These are phyloP conservation scores for Entomortierella beljakovae DNA, from an alignment of 192 early-diverging fungal species.

Conservation along the genomic window DNA sequence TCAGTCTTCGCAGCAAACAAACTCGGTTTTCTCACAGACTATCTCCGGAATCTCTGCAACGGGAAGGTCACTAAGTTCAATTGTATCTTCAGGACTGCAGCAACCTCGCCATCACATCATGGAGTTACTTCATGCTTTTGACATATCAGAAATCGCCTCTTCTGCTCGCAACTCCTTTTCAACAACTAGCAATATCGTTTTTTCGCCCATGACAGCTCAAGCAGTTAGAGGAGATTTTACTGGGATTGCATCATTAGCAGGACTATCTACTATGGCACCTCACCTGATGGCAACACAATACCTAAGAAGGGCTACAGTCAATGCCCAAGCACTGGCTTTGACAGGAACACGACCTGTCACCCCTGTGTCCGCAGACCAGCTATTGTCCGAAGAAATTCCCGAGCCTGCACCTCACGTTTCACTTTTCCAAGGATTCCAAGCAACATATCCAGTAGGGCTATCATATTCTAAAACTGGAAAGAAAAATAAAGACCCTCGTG, in stretches of 20 bases:
- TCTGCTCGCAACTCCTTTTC: conserved; percentile 40
- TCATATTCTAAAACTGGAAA: conserved; percentile 34
- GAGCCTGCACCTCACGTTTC: conserved; percentile 64
- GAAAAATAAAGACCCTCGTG: conserved; percentile 37
- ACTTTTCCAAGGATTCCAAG: conserved; percentile 66
- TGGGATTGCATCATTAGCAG: conserved; percentile 53
- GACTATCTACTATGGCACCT: conserved; percentile 57
- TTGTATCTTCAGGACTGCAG: conserved; percentile 48
- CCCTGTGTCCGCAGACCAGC: conserved; percentile 36
- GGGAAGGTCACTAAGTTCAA: conserved; percentile 29
- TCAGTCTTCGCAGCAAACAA: conserved; percentile 7
- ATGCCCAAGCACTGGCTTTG: conserved; percentile 28
- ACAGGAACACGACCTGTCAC: conserved; percentile 19
- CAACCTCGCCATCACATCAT: conserved; percentile 42
- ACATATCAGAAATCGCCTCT: conserved; percentile 41
- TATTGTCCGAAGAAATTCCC: conserved; percentile 63
- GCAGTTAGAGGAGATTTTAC: conserved; percentile 64
- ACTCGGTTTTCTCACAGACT: conserved; percentile 36
- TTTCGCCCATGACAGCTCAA: conserved; percentile 64
- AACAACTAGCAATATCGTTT: conserved; percentile 59
- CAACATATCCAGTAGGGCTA: conserved; percentile 58
- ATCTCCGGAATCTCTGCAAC: conserved; percentile 43
- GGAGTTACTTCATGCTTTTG: conserved; percentile 45
- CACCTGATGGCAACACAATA: conserved; percentile 61
- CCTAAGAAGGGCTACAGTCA: conserved; percentile 31